phyloP scores from a whole-genome alignment of 2,329 filamentous ascomycete species.

The Fusarium vanettenii region DNA sequence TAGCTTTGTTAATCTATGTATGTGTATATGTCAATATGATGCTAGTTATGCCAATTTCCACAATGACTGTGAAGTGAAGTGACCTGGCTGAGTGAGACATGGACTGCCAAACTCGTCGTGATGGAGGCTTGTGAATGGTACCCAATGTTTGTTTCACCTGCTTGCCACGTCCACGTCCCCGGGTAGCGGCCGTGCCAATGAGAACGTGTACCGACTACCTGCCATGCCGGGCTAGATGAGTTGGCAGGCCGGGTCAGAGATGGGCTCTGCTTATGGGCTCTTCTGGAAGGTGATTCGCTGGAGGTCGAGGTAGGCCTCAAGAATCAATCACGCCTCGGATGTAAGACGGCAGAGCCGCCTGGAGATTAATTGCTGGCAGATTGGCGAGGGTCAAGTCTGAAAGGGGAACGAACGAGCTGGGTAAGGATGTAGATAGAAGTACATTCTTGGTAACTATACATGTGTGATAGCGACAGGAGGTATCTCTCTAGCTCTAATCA shows the following conservation, averaged over 20 bases:
- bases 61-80: background rate
- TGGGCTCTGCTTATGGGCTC: constrained; percentile 1
- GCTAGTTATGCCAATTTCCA: background rate
- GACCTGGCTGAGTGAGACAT: background rate
- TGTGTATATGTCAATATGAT: background rate
- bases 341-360: constrained; percentile 2
- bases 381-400: background rate
- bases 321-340: background rate
- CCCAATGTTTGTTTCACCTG: background rate
- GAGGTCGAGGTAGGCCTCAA: background rate
- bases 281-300: constrained; percentile 14
- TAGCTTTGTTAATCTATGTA: background rate
- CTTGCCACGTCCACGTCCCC: background rate
- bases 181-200: background rate
- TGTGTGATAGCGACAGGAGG: constrained; percentile 11
- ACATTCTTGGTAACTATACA: constrained; percentile 1
- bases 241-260: constrained; percentile 19
- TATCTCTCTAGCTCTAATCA: background rate
- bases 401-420: background rate
- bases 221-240: constrained; percentile 9
- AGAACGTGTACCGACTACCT: background rate
- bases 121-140: background rate
- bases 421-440: background rate
- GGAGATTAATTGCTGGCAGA: background rate
- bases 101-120: background rate